These are phyloP conservation scores for Oropetium thomaeum DNA, from an alignment of 176 grass and related monocot species.

Conservation along the genomic window DNA sequence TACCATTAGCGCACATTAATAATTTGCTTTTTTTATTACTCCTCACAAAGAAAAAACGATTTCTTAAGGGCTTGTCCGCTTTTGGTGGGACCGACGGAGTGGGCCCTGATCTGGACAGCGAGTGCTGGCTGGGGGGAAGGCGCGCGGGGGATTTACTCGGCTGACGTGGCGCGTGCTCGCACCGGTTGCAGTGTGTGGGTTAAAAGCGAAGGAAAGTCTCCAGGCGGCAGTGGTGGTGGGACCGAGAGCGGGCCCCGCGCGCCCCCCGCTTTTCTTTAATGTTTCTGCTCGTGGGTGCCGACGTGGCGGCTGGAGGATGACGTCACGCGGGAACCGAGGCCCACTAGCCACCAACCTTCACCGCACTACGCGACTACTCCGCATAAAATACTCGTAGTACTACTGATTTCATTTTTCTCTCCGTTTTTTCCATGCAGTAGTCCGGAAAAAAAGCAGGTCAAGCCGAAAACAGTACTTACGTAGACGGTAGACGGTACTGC, in stretches of 20 bases:
- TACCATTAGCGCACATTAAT: neutral
- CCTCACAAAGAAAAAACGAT: neutral
- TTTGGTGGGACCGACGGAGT: slow-evolving; percentile 20
- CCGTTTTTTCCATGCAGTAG: neutral
- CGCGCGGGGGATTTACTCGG: slow-evolving; percentile 22
- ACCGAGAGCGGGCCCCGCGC: neutral
- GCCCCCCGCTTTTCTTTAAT: slow-evolving; percentile 28
- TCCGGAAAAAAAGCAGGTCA: neutral
- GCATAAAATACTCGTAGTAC: slow-evolving; percentile 19
- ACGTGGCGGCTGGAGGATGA: slow-evolving; percentile 48
- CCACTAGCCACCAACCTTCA: slow-evolving; percentile 61
- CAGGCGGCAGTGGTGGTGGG: slow-evolving; percentile 30
- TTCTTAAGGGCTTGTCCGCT: slow-evolving; percentile 28
- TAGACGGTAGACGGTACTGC: too few relatives aligned
- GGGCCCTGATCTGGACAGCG: slow-evolving; percentile 54
- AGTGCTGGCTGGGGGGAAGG: neutral
- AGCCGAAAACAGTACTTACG: neutral
- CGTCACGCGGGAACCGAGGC: slow-evolving; percentile 6
- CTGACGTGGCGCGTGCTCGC: slow-evolving; percentile 43
- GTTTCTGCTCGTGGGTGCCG: slow-evolving; percentile 47
- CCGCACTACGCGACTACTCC: slow-evolving; percentile 42
- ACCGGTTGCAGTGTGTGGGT: slow-evolving; percentile 37
- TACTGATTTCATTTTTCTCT: neutral
- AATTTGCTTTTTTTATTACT: neutral
- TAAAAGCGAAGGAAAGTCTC: slow-evolving; percentile 47